Evolutionary conservation across 768 basidiomycete genomes (phyloP).

Genomic region (Phylloporus arenicola): DNA sequence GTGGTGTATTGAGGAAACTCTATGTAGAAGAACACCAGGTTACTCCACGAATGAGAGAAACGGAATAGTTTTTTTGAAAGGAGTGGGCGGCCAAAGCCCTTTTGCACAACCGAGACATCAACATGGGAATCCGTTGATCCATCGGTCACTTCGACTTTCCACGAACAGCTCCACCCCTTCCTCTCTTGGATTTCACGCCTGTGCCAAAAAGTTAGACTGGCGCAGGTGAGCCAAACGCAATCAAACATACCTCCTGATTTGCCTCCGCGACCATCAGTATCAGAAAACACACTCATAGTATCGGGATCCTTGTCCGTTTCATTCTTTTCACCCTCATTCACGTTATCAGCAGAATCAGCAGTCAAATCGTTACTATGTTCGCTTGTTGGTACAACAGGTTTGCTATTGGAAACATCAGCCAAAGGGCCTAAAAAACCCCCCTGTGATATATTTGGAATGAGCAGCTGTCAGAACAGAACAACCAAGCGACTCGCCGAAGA

Average conservation of each 20-base stretch:
- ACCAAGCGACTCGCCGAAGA: slow-evolving; percentile 26
- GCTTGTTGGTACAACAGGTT: slow-evolving; percentile 26
- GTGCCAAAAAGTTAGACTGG: slow-evolving; percentile 7
- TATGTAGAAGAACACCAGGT: slow-evolving; percentile 16
- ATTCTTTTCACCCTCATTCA: slow-evolving; percentile 25
- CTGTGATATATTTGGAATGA: slow-evolving; percentile 24
- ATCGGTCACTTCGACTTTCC: not conserved
- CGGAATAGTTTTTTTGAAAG: not conserved
- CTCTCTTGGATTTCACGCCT: not conserved
- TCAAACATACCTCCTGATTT: slow-evolving; percentile 18
- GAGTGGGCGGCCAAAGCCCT: not conserved
- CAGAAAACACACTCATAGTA: slow-evolving; percentile 12
- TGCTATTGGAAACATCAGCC: slow-evolving; percentile 10
- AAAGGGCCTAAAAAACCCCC: not conserved
- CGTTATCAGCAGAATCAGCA: slow-evolving; percentile 16
- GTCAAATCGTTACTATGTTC: slow-evolving; percentile 23
- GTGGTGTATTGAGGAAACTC: slow-evolving; percentile 2
- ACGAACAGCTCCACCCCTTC: not conserved
- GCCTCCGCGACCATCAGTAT: slow-evolving; percentile 12
- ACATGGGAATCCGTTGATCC: not conserved
- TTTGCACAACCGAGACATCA: not conserved
- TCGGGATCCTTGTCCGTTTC: slow-evolving; percentile 24
- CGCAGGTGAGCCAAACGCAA: not conserved
- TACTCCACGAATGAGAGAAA: slow-evolving; percentile 3
- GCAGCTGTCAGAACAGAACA: slow-evolving; percentile 24